Evolutionary conservation across 1,139 yeast genomes (phyloP).

Genomic region (Wickerhamiella pararugosa): DNA sequence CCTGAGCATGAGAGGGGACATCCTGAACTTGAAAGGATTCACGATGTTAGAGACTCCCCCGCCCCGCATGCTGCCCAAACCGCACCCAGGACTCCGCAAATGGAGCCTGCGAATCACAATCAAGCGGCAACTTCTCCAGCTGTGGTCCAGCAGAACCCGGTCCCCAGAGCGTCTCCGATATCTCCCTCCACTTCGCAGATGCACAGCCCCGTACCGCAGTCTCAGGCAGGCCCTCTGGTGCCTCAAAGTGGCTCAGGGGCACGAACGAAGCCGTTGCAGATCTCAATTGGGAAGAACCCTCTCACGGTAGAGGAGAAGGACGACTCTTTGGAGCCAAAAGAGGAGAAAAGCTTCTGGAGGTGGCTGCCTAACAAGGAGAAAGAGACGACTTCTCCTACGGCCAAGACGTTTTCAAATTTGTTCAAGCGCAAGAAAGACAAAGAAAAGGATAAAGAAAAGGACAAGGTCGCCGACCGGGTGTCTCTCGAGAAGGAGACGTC

Average conservation of each 20-base stretch:
- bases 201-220: not conserved
- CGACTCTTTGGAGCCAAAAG: not conserved
- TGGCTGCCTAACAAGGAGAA: constrained; percentile 8
- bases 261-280: not conserved
- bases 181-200: too few species aligned
- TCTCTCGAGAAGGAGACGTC: too few species aligned
- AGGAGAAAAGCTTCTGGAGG: constrained; percentile 6
- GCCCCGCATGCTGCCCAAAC: too few species aligned
- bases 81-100: too few species aligned
- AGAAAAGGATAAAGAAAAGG: not conserved
- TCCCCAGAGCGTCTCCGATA: too few species aligned
- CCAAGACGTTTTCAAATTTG: constrained; percentile 10
- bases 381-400: constrained; percentile 9
- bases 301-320: not conserved
- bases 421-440: constrained; percentile 13
- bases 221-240: not conserved
- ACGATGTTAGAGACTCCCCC: too few species aligned
- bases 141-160: too few species aligned
- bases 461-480: too few species aligned
- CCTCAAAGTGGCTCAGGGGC: not conserved
- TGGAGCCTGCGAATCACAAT: too few species aligned
- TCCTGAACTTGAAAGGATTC: too few species aligned
- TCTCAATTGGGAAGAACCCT: not conserved
- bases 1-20: too few species aligned
- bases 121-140: too few species aligned